Conservation (phyloP, 139 green algal genomes). For the Tetratostichococcus sp. region DNA sequence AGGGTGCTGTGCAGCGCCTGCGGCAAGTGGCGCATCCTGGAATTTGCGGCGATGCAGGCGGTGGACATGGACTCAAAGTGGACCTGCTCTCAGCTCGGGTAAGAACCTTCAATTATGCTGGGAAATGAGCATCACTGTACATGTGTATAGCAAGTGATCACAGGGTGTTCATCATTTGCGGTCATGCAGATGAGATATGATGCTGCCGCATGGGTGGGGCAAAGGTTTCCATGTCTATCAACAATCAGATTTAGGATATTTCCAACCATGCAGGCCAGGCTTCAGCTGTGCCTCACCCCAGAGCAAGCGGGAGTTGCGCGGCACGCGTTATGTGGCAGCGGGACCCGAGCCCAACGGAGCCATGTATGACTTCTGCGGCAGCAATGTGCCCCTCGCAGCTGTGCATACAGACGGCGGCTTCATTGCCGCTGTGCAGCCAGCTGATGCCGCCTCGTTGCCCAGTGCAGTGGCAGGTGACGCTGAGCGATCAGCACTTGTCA, state of each 20-base stretch:
- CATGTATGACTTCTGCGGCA: not conserved
- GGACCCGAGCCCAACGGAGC: slow-evolving; percentile 8
- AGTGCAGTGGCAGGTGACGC: no score
- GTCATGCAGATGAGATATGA: not conserved
- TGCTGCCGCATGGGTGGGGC: not conserved
- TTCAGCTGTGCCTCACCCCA: slow-evolving; percentile 45
- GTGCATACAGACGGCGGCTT: no score
- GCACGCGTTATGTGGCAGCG: slow-evolving; percentile 40
- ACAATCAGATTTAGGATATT: not conserved
- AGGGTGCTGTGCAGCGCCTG: slow-evolving; percentile 63
- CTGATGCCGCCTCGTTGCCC: no score
- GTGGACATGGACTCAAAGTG: slow-evolving; percentile 27
- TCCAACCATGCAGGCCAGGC: not conserved
- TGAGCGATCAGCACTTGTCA: no score
- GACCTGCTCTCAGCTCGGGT: slow-evolving; percentile 53
- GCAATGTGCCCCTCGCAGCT: no score
- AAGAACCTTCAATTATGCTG: no score
- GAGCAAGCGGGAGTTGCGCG: slow-evolving; percentile 47
- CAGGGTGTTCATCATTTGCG: not conserved
- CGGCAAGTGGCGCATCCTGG: slow-evolving; percentile 54
- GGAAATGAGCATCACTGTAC: no score
- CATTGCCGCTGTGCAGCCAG: no score
- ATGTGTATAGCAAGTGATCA: no score
- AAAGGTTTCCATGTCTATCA: not conserved
- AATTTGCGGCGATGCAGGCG: slow-evolving; percentile 27